These are phyloP conservation scores for Scedosporium dehoogii DNA, from an alignment of 2,329 filamentous ascomycete species.

Conservation along the genomic window DNA sequence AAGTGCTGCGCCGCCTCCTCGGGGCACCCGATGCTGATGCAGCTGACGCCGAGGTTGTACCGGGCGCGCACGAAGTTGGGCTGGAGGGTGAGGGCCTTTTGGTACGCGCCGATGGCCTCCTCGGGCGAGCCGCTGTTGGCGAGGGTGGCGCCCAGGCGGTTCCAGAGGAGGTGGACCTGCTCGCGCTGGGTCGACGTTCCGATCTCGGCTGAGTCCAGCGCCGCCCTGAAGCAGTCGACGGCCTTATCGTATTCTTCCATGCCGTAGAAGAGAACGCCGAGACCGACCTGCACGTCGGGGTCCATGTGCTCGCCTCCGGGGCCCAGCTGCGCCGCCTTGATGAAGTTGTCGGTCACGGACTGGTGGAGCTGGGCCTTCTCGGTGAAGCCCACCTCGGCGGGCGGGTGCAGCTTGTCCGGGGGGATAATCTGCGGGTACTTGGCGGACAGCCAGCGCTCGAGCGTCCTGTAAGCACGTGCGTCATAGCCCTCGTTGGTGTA, in stretches of 20 bases:
- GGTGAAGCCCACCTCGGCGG: conserved; percentile 85
- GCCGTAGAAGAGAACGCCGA: conserved; percentile 95
- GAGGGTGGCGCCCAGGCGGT: conserved; percentile 87
- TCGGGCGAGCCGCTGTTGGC: conserved; percentile 90
- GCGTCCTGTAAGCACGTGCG: conserved; percentile 86
- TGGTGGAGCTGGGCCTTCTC: conserved; percentile 84
- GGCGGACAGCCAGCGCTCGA: conserved; percentile 93
- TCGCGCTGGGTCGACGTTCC: conserved; percentile 75
- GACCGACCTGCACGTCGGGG: conserved; percentile 92
- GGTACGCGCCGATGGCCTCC: conserved; percentile 94
- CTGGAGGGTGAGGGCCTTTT: conserved; percentile 78
- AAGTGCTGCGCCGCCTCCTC: conserved; percentile 89
- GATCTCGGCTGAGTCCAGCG: conserved; percentile 74
- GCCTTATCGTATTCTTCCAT: conserved; percentile 98
- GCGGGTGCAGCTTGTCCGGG: conserved; percentile 60
- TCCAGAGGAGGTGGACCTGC: conserved; percentile 93
- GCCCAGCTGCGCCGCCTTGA: conserved; percentile 82
- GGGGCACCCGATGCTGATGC: conserved; percentile 95
- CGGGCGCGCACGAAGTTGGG: conserved; percentile 95
- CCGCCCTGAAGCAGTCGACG: conserved; percentile 93
- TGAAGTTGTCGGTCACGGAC: conserved; percentile 83
- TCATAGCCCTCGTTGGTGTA: conserved; percentile 99
- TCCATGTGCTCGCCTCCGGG: conserved; percentile 94
- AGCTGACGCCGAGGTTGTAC: conserved; percentile 93
- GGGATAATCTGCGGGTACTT: conserved; percentile 82